These are phyloP conservation scores for Rheum nobile DNA, from an alignment of 148 eudicot genomes.

Conservation along the genomic window DNA sequence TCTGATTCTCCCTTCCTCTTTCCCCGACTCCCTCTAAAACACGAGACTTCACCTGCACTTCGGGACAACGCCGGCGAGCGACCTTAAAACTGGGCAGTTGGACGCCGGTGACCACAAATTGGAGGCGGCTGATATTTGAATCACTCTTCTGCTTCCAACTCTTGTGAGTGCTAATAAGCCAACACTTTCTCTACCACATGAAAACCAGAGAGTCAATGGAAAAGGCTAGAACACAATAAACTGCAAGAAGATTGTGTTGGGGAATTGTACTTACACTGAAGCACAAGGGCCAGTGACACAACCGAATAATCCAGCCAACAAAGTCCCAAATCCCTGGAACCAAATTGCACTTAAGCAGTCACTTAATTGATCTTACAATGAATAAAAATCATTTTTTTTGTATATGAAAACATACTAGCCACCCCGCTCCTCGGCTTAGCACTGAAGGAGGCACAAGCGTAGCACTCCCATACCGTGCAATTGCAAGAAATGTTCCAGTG, in stretches of 20 bases:
- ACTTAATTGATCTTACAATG: background rate
- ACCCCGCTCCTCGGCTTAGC: no score
- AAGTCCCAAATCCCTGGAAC: constrained; percentile 55
- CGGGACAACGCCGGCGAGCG: no score
- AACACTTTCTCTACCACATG: no score
- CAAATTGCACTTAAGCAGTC: background rate
- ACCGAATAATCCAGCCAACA: constrained; percentile 46
- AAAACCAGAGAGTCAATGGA: constrained; percentile 16
- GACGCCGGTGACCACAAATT: no score
- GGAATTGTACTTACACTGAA: constrained; percentile 40
- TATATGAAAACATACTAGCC: constrained; percentile 40
- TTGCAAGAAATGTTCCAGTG: constrained; percentile 60
- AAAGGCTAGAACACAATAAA: background rate
- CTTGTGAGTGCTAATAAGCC: no score
- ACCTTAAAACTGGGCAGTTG: no score
- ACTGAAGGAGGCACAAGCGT: no score
- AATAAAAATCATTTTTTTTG: background rate
- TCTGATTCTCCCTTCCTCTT: no score
- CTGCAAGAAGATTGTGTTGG: background rate
- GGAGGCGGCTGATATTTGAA: no score
- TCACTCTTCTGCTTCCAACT: no score
- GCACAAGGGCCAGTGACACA: constrained; percentile 48
- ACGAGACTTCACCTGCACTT: no score
- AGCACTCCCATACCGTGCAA: constrained; percentile 78
- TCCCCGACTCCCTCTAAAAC: no score